phyloP scores from a whole-genome alignment of 2,329 filamentous ascomycete species.

The Thelonectria olida region DNA sequence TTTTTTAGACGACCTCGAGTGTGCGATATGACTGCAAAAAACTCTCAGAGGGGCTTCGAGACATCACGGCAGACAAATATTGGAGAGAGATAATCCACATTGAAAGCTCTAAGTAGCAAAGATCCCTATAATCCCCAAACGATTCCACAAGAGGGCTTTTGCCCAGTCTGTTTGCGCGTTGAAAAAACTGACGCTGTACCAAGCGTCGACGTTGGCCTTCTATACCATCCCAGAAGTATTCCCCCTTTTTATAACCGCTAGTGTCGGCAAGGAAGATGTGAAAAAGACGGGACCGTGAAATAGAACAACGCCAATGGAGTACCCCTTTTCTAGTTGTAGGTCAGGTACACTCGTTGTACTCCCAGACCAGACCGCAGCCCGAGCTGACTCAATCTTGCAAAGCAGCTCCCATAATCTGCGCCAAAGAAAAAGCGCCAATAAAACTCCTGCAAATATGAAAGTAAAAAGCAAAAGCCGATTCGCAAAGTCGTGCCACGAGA shows the following conservation, averaged over 20 bases:
- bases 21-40: not conserved
- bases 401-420: slow-evolving; percentile 8
- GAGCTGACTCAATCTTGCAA: slow-evolving; percentile 22
- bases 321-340: slow-evolving; percentile 14
- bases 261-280: slow-evolving; percentile 7
- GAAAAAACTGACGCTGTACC: slow-evolving; percentile 20
- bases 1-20: not conserved
- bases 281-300: slow-evolving; percentile 11
- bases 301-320: slow-evolving; percentile 23
- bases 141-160: slow-evolving; percentile 23
- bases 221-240: slow-evolving; percentile 19
- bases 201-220: slow-evolving; percentile 22
- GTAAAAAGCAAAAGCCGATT: slow-evolving; percentile 32
- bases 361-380: slow-evolving; percentile 30
- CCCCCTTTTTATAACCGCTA: slow-evolving; percentile 13
- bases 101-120: slow-evolving; percentile 29
- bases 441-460: slow-evolving; percentile 5
- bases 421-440: slow-evolving; percentile 13
- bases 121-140: slow-evolving; percentile 23
- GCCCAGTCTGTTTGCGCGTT: slow-evolving; percentile 36
- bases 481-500: slow-evolving; percentile 31
- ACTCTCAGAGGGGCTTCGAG: not conserved
- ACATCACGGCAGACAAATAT: slow-evolving; percentile 6
- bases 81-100: slow-evolving; percentile 5
- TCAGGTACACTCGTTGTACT: slow-evolving; percentile 20